A percentile compares a stretch with the other conserved stretches of the same genome.
Evolutionary conservation across 2,329 filamentous ascomycete genomes (phyloP).

Genomic region (Fusarium sp.): DNA sequence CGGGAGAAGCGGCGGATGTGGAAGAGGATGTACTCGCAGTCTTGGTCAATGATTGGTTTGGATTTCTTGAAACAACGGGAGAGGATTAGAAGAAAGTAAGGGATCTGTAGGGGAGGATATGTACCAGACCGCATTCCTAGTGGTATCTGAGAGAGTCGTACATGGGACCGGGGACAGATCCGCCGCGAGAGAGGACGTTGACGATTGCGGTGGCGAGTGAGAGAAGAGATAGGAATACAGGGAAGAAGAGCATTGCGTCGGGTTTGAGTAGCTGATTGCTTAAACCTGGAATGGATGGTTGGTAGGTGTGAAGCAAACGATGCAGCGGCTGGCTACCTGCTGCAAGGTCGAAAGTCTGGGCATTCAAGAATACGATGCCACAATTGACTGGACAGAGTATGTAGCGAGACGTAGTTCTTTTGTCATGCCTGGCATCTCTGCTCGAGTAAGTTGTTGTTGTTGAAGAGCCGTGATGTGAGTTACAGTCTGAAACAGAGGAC

Average conservation of each 20-base stretch:
- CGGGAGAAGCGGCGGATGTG: not conserved
- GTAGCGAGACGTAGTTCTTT: too few species aligned
- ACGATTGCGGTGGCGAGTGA: not conserved
- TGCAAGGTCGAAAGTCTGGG: too few species aligned
- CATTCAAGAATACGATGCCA: too few species aligned
- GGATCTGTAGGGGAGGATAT: not conserved
- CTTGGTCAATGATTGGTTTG: not conserved
- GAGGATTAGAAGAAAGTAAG: not conserved
- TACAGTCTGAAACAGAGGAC: too few species aligned
- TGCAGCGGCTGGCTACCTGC: too few species aligned
- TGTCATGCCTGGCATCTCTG: too few species aligned
- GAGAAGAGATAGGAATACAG: not conserved
- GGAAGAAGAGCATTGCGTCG: not conserved
- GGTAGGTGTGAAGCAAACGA: too few species aligned
- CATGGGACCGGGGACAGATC: not conserved
- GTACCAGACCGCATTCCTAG: constrained; percentile 15
- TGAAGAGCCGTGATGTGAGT: too few species aligned
- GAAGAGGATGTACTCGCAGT: not conserved
- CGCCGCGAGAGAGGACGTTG: not conserved
- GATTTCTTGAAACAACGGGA: not conserved
- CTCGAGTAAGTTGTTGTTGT: too few species aligned
- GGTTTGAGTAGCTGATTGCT: not conserved
- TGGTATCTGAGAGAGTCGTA: not conserved
- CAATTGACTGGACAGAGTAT: too few species aligned
- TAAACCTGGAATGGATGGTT: not conserved